Conservation (phyloP, 257 asterid genomes). For the Lavandula angustifolia region DNA sequence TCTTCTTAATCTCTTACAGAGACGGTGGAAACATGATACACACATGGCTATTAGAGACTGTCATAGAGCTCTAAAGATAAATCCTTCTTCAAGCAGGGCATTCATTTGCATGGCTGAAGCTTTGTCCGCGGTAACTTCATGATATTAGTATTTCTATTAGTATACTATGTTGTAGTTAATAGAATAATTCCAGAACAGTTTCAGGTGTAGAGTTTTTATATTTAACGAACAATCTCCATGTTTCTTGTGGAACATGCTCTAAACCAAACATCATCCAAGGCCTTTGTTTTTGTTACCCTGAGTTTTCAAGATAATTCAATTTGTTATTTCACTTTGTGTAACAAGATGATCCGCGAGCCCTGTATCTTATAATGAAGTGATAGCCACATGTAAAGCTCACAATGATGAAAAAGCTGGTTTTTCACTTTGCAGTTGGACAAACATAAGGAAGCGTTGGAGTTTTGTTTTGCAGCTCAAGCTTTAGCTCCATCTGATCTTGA, state of each 20-base stretch:
- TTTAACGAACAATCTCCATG: conserved; percentile 1
- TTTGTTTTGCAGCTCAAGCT: conserved; percentile 72
- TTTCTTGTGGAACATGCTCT: conserved; percentile 15
- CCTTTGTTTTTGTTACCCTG: not conserved
- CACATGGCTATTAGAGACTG: conserved; percentile 93
- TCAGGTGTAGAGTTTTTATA: conserved; percentile 18
- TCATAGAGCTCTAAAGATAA: conserved; percentile 65
- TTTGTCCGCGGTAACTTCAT: conserved; percentile 58
- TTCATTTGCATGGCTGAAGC: conserved; percentile 86
- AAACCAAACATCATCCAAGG: conserved; percentile 6
- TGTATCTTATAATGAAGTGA: conserved; percentile 3
- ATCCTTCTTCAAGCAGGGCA: conserved; percentile 71
- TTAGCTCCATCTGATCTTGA: conserved; percentile 66
- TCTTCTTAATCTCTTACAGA: conserved; percentile 42
- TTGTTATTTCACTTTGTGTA: not conserved
- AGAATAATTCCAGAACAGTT: conserved; percentile 11
- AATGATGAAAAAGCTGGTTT: conserved; percentile 14
- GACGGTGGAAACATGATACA: conserved; percentile 85
- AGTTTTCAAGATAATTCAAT: conserved; percentile 16
- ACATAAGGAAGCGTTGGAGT: conserved; percentile 82
- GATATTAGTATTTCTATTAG: conserved; percentile 15
- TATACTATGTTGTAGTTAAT: conserved; percentile 20
- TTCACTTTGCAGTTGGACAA: conserved; percentile 62
- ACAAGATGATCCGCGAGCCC: conserved; percentile 8
- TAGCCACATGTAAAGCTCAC: conserved; percentile 10